Conservation (phyloP, 2,329 filamentous ascomycete species). For the Sarocladium strictum region DNA sequence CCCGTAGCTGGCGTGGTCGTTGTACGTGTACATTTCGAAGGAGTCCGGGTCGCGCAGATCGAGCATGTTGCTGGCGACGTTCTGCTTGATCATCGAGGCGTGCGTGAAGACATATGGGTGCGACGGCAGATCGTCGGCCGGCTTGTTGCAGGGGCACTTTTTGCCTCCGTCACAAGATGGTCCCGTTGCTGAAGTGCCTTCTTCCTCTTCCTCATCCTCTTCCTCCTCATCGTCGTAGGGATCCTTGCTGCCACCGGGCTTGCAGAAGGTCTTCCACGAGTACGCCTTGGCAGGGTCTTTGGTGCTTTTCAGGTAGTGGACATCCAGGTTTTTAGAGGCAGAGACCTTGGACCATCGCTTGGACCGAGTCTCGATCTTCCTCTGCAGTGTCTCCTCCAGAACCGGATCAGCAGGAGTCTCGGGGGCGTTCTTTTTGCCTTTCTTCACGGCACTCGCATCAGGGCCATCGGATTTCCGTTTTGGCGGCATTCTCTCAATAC, state of each 20-base stretch:
- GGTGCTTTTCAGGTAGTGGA: constrained; percentile 19
- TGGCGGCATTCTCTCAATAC: not conserved
- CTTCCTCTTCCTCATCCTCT: constrained; percentile 14
- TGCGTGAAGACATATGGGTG: constrained; percentile 25
- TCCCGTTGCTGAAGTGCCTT: constrained; percentile 9
- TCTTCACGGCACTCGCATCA: not conserved
- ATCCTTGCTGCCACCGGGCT: constrained; percentile 12
- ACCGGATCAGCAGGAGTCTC: not conserved
- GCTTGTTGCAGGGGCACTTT: constrained; percentile 26
- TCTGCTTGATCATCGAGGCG: constrained; percentile 23
- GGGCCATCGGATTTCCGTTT: not conserved
- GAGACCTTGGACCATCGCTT: constrained; percentile 26
- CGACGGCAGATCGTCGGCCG: constrained; percentile 22
- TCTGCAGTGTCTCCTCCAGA: not conserved
- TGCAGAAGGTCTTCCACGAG: constrained; percentile 23
- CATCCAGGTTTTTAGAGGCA: constrained; percentile 27
- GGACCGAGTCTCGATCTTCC: not conserved
- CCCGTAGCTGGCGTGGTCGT: constrained; percentile 33
- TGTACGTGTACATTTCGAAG: constrained; percentile 36
- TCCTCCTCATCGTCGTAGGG: constrained; percentile 12
- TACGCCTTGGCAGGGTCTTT: constrained; percentile 21
- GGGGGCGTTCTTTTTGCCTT: not conserved
- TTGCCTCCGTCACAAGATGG: constrained; percentile 17
- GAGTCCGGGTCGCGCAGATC: constrained; percentile 9
- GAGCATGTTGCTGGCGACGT: constrained; percentile 14